phyloP scores from a whole-genome alignment of 352 stramenopile genomes.

The Phytophthora meadii region DNA sequence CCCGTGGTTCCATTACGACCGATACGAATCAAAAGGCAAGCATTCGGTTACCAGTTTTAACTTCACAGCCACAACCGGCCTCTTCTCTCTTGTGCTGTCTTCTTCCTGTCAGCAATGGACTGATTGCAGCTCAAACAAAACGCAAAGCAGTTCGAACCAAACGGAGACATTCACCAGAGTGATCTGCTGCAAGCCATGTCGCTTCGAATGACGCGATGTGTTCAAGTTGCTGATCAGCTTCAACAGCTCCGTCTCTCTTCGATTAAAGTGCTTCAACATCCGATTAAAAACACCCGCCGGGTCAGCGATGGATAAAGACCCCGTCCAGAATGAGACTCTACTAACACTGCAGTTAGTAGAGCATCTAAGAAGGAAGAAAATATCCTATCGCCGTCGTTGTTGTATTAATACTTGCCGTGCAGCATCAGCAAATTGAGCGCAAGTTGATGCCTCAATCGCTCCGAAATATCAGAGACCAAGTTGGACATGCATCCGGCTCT shows the following conservation, averaged over 20 bases:
- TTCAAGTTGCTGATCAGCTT: conserved; percentile 39
- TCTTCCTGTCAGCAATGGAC: conserved; percentile 17
- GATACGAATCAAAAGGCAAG: background rate
- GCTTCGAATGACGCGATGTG: conserved; percentile 11
- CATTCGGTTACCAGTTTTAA: conserved; percentile 6
- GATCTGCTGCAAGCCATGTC: conserved; percentile 15
- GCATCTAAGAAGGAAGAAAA: background rate
- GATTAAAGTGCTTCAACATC: conserved; percentile 33
- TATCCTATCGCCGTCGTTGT: background rate
- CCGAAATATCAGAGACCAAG: conserved; percentile 11
- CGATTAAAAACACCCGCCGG: conserved; percentile 13
- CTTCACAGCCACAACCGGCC: background rate
- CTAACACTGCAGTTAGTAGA: no score
- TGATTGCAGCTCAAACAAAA: background rate
- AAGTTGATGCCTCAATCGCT: conserved; percentile 10
- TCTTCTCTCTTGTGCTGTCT: conserved; percentile 40
- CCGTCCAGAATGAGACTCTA: background rate
- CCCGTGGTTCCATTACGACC: background rate
- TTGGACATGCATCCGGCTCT: conserved; percentile 20
- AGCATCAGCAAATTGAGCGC: background rate
- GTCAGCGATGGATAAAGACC: background rate
- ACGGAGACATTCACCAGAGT: background rate
- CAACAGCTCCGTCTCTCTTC: conserved; percentile 35
- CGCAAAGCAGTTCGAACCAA: conserved; percentile 9
- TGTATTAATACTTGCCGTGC: background rate